These are phyloP conservation scores for Xylaria telfairii DNA, from an alignment of 495 filamentous ascomycete genomes.

Conservation along the genomic window DNA sequence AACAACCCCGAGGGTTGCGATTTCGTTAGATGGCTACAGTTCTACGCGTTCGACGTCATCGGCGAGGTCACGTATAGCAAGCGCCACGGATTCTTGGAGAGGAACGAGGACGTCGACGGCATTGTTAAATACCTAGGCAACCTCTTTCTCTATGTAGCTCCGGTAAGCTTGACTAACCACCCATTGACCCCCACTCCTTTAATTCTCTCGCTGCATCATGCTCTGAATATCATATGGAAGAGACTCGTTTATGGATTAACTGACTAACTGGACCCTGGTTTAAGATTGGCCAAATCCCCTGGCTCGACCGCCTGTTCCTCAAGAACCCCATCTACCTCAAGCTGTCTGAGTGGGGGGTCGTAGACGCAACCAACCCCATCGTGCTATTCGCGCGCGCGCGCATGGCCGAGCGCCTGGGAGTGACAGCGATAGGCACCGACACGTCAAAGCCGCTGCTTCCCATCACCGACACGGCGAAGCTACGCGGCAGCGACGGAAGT, in stretches of 20 bases:
- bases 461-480: constrained; percentile 47
- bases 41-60: constrained; percentile 81
- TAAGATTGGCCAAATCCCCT: constrained; percentile 66
- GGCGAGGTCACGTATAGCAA: constrained; percentile 70
- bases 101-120: constrained; percentile 68
- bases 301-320: constrained; percentile 64
- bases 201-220: neutral
- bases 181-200: neutral
- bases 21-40: constrained; percentile 77
- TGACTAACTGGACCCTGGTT: constrained; percentile 43
- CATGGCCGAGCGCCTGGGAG: constrained; percentile 57
- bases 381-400: constrained; percentile 64
- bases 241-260: constrained; percentile 12
- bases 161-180: constrained; percentile 44
- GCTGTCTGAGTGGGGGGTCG: constrained; percentile 53
- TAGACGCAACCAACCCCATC: constrained; percentile 65
- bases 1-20: constrained; percentile 60
- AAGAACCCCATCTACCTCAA: constrained; percentile 66
- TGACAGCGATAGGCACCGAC: constrained; percentile 28
- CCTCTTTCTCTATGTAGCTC: constrained; percentile 65
- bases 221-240: neutral
- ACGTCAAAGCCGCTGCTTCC: constrained; percentile 45
- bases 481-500: constrained; percentile 36
- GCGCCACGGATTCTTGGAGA: constrained; percentile 67
- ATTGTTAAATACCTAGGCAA: constrained; percentile 61